Base-by-base conservation (phyloP, 257 asterid genomes). In the Paulownia fortunei region DNA sequence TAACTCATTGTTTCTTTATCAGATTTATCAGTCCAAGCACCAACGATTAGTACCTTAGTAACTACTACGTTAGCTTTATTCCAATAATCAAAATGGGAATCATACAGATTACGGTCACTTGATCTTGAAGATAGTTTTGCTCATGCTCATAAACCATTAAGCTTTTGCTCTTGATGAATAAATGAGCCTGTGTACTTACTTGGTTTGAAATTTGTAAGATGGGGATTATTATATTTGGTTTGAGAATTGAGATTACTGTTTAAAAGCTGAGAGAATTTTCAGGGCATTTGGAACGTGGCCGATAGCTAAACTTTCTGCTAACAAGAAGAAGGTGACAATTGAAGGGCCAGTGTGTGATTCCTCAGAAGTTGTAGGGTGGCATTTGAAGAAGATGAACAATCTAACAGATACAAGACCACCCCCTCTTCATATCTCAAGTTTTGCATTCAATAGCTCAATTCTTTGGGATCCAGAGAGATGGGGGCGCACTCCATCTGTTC, bases 381-480 rank as follows among this genome's bases (percentile, higher is more conserved):
- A 94, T 88, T 78, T 92, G 90, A 94, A 88, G 78, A 88, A 76
- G 77, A 74, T 60, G 87, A 87, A 84, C 54, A 89, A 90, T 81
- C 6, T 37, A 63, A 89, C 90, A 56, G 83, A 79, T 36, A 23
- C 82, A 71, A 56, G 87, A 69, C 60, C 85, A 60, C 89, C 89
- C 65, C 81, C 89, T 15, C 86, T 94, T 79, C 97, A 85, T 42
- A 84, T 92, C 77, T 92, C 99, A 18, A 90, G 89, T 49, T 91
- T 95, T 82, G 98, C 98, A 8, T 94, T 94, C 85, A 94, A 92
- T 68, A 94, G 95, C 79, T 94, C 98, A 4, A 87, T 92, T 72
- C 94, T 94, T 16, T 94, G 98, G 98, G 98, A 94, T 87, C 97
- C 98, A 1, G 97, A 94, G 78, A 85, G 98, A 88, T 94, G 98